Conservation (phyloP, 139 green algal species). For the Penium margaritaceum region DNA sequence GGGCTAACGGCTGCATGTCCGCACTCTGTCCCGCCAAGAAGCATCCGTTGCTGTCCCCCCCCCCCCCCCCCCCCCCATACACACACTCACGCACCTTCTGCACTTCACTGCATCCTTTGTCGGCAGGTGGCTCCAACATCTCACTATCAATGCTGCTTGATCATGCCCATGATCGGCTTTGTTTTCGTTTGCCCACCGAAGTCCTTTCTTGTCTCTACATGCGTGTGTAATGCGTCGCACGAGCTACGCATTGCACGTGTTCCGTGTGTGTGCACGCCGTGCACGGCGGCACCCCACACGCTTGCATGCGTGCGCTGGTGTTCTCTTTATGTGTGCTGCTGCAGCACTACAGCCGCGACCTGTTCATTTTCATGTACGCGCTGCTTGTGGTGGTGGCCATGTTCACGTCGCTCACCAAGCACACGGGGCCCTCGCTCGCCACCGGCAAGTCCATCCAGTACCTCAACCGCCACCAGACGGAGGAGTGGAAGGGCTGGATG, state of each 20-base stretch:
- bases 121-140: no score
- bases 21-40: background rate
- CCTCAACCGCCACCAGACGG: conserved; percentile 87
- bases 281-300: background rate
- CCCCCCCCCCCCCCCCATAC: no score
- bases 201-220: no score
- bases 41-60: background rate
- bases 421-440: conserved; percentile 21
- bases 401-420: conserved; percentile 45
- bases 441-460: conserved; percentile 58
- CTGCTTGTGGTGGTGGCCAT: conserved; percentile 36
- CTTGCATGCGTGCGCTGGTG: background rate
- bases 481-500: conserved; percentile 88
- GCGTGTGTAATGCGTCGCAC: no score
- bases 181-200: background rate
- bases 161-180: background rate
- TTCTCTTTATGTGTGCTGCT: background rate
- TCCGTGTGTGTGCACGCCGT: background rate
- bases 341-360: conserved; percentile 66
- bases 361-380: conserved; percentile 76
- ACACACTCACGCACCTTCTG: no score
- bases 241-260: background rate
- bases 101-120: no score
- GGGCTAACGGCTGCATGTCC: background rate
- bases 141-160: no score